phyloP scores from a whole-genome alignment of 208 protist genomes.

The Crithidia sp. region DNA sequence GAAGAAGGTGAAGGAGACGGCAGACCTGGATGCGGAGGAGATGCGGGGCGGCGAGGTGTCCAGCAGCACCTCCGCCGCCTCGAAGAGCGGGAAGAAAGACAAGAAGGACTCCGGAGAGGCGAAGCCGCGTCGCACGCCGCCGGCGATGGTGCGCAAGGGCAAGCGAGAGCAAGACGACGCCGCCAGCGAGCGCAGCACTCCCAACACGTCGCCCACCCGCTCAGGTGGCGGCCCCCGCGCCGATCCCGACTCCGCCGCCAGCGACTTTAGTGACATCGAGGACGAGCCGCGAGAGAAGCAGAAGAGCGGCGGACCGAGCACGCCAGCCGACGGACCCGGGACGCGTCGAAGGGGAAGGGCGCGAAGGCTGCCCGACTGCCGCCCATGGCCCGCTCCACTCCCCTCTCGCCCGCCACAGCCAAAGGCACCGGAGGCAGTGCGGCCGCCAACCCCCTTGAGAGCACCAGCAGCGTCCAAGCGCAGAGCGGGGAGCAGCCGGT shows the following conservation, averaged over 20 bases:
- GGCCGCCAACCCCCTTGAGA: background rate
- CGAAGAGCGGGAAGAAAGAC: constrained; percentile 9
- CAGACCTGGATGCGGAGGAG: constrained; percentile 34
- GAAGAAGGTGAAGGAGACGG: constrained; percentile 25
- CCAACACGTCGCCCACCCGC: constrained; percentile 22
- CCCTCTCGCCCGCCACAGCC: background rate
- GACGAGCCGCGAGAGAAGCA: constrained; percentile 14
- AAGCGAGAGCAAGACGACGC: constrained; percentile 13
- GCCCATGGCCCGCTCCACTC: constrained; percentile 19
- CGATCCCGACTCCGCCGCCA: constrained; percentile 10
- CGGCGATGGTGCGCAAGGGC: background rate
- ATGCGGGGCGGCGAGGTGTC: constrained; percentile 19
- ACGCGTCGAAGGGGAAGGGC: background rate
- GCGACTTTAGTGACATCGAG: constrained; percentile 34
- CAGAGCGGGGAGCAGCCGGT: background rate
- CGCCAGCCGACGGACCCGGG: background rate
- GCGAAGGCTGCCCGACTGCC: background rate
- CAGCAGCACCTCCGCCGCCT: constrained; percentile 13
- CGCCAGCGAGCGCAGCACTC: constrained; percentile 19
- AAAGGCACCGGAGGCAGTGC: background rate
- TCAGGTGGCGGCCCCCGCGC: constrained; percentile 4
- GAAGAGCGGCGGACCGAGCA: background rate
- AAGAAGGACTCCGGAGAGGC: background rate
- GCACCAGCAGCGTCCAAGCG: background rate
- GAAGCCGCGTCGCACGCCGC: constrained; percentile 2